A percentile compares a stretch with the other conserved stretches of the same genome.
These are phyloP conservation scores for Brassica nigra DNA, from an alignment of 345 rosid species.

Conservation along the genomic window DNA sequence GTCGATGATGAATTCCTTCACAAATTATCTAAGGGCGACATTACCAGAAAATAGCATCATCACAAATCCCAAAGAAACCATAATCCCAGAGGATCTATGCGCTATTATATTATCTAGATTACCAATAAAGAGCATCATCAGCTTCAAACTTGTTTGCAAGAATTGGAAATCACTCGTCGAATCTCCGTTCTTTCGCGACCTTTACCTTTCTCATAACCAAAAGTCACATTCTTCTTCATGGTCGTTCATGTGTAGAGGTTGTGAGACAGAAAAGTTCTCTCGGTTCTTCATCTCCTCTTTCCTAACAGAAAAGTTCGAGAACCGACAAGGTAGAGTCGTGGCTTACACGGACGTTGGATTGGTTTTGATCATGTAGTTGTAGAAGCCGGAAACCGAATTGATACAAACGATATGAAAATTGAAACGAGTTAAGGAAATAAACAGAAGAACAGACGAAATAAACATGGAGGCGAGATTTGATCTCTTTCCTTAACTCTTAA, in stretches of 20 bases:
- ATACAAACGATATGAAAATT: no score
- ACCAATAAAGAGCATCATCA: not conserved
- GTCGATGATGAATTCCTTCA: no score
- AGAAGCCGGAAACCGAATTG: no score
- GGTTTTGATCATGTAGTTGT: not conserved
- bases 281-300: not conserved
- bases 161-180: not conserved
- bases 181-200: not conserved
- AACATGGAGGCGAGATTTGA: no score
- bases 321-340: not conserved
- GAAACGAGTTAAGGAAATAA: no score
- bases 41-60: no score
- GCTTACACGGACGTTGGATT: not conserved
- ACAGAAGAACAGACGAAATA: no score
- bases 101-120: not conserved
- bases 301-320: not conserved
- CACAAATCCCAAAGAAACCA: no score
- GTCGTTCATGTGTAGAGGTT: not conserved
- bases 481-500: no score
- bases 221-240: not conserved
- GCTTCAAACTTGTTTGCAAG: not conserved
- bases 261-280: not conserved
- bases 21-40: no score
- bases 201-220: not conserved
- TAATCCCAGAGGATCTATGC: slow-evolving; percentile 1